Conservation (phyloP, 2,329 filamentous ascomycete species). For the Cladorrhinum sp. region DNA sequence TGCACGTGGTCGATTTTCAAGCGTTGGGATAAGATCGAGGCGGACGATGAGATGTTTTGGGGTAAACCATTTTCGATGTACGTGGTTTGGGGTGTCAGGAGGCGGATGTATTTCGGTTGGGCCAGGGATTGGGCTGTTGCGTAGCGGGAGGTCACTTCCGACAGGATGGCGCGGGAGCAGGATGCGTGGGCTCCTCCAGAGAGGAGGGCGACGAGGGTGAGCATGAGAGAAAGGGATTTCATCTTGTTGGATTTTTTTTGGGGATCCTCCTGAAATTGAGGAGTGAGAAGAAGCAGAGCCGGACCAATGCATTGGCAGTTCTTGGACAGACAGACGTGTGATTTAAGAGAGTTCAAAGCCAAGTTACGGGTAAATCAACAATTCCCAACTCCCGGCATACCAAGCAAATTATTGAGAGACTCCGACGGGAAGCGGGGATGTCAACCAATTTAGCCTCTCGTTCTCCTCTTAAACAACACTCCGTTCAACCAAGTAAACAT, state of each 20-base stretch:
- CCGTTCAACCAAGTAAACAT: not conserved
- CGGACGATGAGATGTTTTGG: conserved; percentile 23
- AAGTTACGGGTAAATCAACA: not conserved
- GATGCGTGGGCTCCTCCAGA: not conserved
- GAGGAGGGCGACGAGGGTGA: not conserved
- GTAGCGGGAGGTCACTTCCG: conserved; percentile 13
- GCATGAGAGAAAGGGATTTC: not conserved
- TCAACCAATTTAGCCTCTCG: not conserved
- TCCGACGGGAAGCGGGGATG: too few relatives aligned
- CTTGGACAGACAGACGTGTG: too few relatives aligned
- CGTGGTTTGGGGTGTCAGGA: conserved; percentile 12
- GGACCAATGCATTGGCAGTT: not conserved
- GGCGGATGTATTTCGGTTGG: conserved; percentile 12
- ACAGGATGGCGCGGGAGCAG: not conserved
- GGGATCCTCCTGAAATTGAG: too few relatives aligned
- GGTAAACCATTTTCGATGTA: conserved; percentile 36
- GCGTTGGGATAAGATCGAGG: conserved; percentile 32
- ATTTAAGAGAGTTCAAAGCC: not conserved
- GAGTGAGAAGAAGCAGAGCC: not conserved
- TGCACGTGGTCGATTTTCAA: conserved; percentile 36
- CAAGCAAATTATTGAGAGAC: not conserved
- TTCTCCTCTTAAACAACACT: not conserved
- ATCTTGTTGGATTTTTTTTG: not conserved
- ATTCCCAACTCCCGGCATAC: not conserved
- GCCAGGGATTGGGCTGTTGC: conserved; percentile 24